Evolutionary conservation across 2,329 filamentous ascomycete species (phyloP).

Genomic region (Aureobasidium sp.): DNA sequence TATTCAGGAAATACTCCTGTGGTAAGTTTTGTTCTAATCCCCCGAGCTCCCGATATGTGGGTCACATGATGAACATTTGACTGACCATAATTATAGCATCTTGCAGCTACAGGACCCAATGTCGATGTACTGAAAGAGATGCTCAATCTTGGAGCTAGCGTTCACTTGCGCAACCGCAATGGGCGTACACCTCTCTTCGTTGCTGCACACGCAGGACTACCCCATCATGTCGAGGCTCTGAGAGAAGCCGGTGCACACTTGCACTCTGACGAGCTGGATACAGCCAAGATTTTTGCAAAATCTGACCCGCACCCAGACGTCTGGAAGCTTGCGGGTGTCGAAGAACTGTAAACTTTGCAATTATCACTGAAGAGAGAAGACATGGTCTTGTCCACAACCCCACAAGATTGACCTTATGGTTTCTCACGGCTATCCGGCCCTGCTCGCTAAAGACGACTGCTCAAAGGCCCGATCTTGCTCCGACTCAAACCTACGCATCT

Average conservation of each 20-base stretch:
- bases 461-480: background rate
- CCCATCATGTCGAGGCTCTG: constrained; percentile 48
- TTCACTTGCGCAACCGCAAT: constrained; percentile 52
- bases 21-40: constrained; percentile 29
- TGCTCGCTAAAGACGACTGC: background rate
- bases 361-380: background rate
- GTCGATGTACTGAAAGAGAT: constrained; percentile 50
- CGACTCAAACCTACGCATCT: too few relatives aligned
- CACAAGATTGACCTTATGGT: background rate
- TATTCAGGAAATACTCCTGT: constrained; percentile 70
- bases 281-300: constrained; percentile 40
- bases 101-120: constrained; percentile 51
- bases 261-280: constrained; percentile 49
- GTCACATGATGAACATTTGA: background rate
- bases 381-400: background rate
- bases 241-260: constrained; percentile 53
- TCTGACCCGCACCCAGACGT: constrained; percentile 12
- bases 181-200: constrained; percentile 54
- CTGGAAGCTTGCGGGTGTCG: constrained; percentile 16
- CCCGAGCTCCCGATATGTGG: too few relatives aligned
- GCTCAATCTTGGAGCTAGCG: constrained; percentile 50
- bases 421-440: background rate
- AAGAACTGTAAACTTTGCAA: background rate
- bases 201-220: constrained; percentile 50
- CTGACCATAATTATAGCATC: constrained; percentile 38